Percentiles rank a stretch among this genome's conserved stretches.
phyloP scores from a whole-genome alignment of 495 filamentous ascomycete species.

The Diplogelasinospora grovesii region DNA sequence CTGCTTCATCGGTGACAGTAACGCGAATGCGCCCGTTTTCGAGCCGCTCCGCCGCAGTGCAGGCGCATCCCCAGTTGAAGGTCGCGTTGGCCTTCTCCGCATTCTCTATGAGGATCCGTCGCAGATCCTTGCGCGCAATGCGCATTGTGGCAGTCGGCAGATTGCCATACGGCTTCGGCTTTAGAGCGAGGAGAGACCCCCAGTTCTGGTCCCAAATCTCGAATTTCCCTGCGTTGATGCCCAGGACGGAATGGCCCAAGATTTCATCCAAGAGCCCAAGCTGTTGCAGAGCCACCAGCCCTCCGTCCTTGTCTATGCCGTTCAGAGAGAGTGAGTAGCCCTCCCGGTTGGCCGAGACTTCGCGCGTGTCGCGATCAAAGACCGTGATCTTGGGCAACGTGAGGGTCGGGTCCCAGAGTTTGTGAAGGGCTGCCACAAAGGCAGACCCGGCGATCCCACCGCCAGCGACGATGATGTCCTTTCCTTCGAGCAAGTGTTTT shows the following conservation, averaged over 20 bases:
- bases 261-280: conserved; percentile 18
- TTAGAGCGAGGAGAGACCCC: conserved; percentile 15
- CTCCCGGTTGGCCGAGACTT: conserved; percentile 13
- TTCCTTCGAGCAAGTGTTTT: conserved; percentile 25
- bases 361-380: conserved; percentile 26
- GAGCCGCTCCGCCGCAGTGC: conserved; percentile 14
- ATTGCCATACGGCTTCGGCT: conserved; percentile 6
- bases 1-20: conserved; percentile 6
- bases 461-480: conserved; percentile 31
- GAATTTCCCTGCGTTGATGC: conserved; percentile 14
- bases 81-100: conserved; percentile 6
- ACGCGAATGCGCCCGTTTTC: conserved; percentile 4
- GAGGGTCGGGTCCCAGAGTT: conserved; percentile 20
- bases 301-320: conserved; percentile 16
- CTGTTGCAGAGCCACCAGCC: conserved; percentile 18
- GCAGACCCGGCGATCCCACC: conserved; percentile 31
- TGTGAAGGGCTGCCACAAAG: conserved; percentile 26
- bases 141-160: conserved; percentile 17
- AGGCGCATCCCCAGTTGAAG: conserved; percentile 20
- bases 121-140: conserved; percentile 17
- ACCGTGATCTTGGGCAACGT: conserved; percentile 18
- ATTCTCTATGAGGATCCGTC: conserved; percentile 19
- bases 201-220: conserved; percentile 22
- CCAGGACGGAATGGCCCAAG: conserved; percentile 9
- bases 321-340: conserved; percentile 32